A percentile compares a stretch with the other conserved stretches of the same genome.
These are phyloP conservation scores for Amanita muscaria DNA, from an alignment of 768 basidiomycete species.

Conservation along the genomic window DNA sequence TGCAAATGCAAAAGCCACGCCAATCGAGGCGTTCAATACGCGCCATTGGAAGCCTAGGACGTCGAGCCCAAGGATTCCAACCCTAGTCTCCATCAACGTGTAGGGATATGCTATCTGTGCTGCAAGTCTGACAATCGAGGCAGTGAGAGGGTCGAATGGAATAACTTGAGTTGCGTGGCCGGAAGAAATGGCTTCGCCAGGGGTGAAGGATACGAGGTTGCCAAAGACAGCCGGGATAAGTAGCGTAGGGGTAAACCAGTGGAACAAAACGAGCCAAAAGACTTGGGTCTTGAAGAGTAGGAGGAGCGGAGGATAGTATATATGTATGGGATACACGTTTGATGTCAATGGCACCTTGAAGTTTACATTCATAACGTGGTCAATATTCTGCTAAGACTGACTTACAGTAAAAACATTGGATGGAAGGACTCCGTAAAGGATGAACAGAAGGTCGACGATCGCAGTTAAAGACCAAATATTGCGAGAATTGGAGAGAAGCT, in stretches of 20 bases:
- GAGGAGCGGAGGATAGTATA: slow-evolving; percentile 41
- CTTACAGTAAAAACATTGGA: slow-evolving; percentile 40
- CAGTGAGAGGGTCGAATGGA: slow-evolving; percentile 54
- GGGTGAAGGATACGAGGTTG: slow-evolving; percentile 54
- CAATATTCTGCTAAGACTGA: not conserved
- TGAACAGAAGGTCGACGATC: slow-evolving; percentile 43
- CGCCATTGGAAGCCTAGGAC: slow-evolving; percentile 49
- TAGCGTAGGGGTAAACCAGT: slow-evolving; percentile 58
- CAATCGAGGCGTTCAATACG: slow-evolving; percentile 43
- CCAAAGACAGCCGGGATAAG: slow-evolving; percentile 51
- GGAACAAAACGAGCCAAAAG: slow-evolving; percentile 46
- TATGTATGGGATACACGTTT: slow-evolving; percentile 15
- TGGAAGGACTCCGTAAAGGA: slow-evolving; percentile 44
- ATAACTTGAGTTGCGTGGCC: slow-evolving; percentile 15
- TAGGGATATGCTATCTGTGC: slow-evolving; percentile 53
- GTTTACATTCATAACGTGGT: not conserved
- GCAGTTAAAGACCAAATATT: slow-evolving; percentile 53
- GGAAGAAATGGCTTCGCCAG: slow-evolving; percentile 15
- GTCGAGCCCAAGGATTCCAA: slow-evolving; percentile 33
- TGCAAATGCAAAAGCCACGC: slow-evolving; percentile 58
- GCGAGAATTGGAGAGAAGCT: slow-evolving; percentile 59
- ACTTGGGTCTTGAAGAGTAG: slow-evolving; percentile 36
- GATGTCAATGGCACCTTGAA: slow-evolving; percentile 22
- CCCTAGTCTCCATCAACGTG: slow-evolving; percentile 15
- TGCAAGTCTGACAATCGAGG: slow-evolving; percentile 56